Base-by-base conservation (phyloP, 495 filamentous ascomycete species). In the Chaetomium cochliodes region DNA sequence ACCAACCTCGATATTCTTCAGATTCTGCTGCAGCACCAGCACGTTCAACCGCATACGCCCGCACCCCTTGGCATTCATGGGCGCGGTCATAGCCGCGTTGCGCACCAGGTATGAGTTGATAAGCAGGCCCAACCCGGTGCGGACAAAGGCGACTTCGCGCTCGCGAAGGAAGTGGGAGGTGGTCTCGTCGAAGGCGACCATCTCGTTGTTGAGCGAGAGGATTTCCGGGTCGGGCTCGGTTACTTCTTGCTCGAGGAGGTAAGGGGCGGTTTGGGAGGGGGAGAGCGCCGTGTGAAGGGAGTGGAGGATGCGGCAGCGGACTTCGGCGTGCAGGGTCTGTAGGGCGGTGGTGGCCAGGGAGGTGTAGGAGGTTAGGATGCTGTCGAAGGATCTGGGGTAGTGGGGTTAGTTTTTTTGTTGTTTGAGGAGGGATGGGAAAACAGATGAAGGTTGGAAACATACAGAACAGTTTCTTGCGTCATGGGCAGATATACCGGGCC, bases 1-100 rank as follows among this genome's bases (percentile, higher is more conserved):
- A 70, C 86, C 80, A 18, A 85, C 78, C 72, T 91, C 92, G 64
- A 98, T 88, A 60, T 94, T 94, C 76, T 93, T 96, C 58, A 98
- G 83, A 67, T 96, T 96, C 69, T 98, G 96, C 72, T 97, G 93
- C 33, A 98, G 78, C 53, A 98, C 94, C 11, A 96, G 81, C 52
- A 98, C 91, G 71, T 98, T 96, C 33, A 97, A 84, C 69, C 91
- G 88, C 81, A 98, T 89, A 8, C 92, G 84, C 23, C 86, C 82
- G 66, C 87, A 90, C 18, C 96, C 94, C 62, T 87, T 74, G 51
- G 77, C 69, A 64, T 79, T 80, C 65, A 84, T 80, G 33, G 78
- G 80, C 67, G 80, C 78, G 50, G 79, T 78, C 63, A 79, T 76
- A 3, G 68, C 64, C 30, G 77, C 77, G 67, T 77, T 78, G 62